Base-by-base conservation (phyloP, 164 flowering plant species). In the Protea cynaroides region DNA sequence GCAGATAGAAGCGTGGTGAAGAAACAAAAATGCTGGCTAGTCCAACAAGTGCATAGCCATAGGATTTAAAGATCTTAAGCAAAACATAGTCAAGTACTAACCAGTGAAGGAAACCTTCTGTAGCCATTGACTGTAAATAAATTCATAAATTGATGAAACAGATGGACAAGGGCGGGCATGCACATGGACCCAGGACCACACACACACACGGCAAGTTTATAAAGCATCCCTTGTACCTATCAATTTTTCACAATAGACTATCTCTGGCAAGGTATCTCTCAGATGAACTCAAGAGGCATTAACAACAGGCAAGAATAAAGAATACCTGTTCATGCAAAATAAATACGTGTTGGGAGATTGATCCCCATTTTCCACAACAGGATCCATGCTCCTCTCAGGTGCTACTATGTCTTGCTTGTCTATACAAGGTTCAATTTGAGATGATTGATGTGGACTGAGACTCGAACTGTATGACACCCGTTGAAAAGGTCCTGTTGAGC, bases 281-380 rank as follows among this genome's bases (percentile, higher is more conserved):
- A 29, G 5, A 2, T 29, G 34, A 29, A 29, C 34, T 29, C 58
- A 49, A 7, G 58, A 25, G 43, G 51, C 14, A 47, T 34, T 34
- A 15, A 54, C 22, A 37, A 52, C 21, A 58, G 8, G n/a, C 36
- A 21, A 44, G 34, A 43, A 14, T 19, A 25, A 57, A 56, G 53
- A 54, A 56, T 21, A 90, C 98, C 98, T 87, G 87, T 76, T 83
- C 53, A 62, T 63, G 67, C 79, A 75, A 71, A 71, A 82, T 34
- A 64, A 78, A 76, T 71, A 79, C 34, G 67, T 83, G 56, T 74
- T 65, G 19, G 77, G 67, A 64, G 81, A 80, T 44, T 70, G 76
- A 59, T 81, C 80, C 9, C 65, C 80, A 7, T 61, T 49, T 3
- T 75, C 83, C 47, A 72, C 43, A 19, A 63, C 73, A 69, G 65